Percentiles rank a stretch among this genome's conserved stretches.
These are phyloP conservation scores for Penicillium tannophilum DNA, from an alignment of 495 filamentous ascomycete species.

Conservation along the genomic window DNA sequence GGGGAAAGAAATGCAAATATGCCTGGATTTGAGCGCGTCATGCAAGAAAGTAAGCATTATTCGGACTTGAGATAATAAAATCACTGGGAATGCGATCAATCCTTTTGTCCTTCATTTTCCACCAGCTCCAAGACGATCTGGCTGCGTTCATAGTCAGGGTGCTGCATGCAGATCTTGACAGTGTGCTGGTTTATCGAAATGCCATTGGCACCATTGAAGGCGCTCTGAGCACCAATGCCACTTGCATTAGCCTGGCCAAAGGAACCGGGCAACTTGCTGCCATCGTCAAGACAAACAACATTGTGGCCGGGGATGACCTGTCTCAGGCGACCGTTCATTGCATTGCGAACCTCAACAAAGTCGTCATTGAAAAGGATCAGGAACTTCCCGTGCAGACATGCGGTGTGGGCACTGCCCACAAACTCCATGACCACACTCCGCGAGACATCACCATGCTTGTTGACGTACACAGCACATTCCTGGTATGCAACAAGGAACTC, in stretches of 20 bases:
- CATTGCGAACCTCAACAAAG: constrained; percentile 95
- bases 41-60: neutral
- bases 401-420: constrained; percentile 83
- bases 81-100: constrained; percentile 35
- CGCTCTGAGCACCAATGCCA: constrained; percentile 5
- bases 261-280: constrained; percentile 52
- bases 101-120: constrained; percentile 90
- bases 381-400: constrained; percentile 75
- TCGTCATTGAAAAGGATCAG: constrained; percentile 84
- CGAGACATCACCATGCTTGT: constrained; percentile 94
- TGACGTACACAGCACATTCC: constrained; percentile 95
- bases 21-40: neutral
- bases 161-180: constrained; percentile 93
- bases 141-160: constrained; percentile 77
- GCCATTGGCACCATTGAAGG: constrained; percentile 34
- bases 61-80: too few species aligned
- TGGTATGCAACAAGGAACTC: constrained; percentile 95
- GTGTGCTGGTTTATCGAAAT: constrained; percentile 51
- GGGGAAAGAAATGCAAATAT: neutral
- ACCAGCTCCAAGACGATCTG: constrained; percentile 91
- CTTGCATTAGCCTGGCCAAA: constrained; percentile 34
- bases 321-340: constrained; percentile 88
- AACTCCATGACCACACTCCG: constrained; percentile 96
- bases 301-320: constrained; percentile 93
- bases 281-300: constrained; percentile 87